A percentile compares a stretch with the other conserved stretches of the same genome.
Evolutionary conservation across 768 basidiomycete species (phyloP).

Genomic region (Leccinellum luteum): DNA sequence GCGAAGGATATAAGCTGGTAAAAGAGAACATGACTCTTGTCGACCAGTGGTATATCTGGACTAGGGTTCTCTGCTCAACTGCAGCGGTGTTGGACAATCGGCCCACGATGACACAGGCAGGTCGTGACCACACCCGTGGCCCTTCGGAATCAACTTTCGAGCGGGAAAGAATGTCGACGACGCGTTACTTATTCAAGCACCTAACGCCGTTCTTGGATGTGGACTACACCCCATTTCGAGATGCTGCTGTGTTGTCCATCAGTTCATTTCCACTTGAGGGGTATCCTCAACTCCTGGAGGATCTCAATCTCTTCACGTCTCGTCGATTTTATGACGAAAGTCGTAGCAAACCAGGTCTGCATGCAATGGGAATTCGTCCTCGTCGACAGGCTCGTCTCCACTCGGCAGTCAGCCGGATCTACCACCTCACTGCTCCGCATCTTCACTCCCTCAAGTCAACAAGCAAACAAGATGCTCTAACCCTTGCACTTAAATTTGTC

Average conservation of each 20-base stretch:
- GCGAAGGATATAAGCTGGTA: constrained; percentile 50
- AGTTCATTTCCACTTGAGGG: constrained; percentile 78
- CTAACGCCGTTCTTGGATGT: constrained; percentile 86
- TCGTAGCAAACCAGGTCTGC: constrained; percentile 45
- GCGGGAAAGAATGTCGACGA: constrained; percentile 78
- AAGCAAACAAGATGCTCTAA: constrained; percentile 68
- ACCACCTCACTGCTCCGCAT: constrained; percentile 77
- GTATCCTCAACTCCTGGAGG: constrained; percentile 81
- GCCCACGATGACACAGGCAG: constrained; percentile 49
- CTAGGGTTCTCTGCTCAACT: constrained; percentile 83
- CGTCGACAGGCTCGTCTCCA: constrained; percentile 77
- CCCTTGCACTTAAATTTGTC: constrained; percentile 83
- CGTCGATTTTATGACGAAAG: constrained; percentile 79
- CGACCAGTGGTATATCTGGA: constrained; percentile 83
- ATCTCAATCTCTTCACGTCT: constrained; percentile 74
- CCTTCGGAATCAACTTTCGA: constrained; percentile 76
- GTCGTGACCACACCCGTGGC: constrained; percentile 65
- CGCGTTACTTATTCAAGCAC: constrained; percentile 79
- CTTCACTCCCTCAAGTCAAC: constrained; percentile 68
- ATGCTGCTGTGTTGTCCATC: constrained; percentile 84
- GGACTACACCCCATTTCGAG: constrained; percentile 79
- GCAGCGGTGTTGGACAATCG: constrained; percentile 64
- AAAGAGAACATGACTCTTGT: constrained; percentile 57
- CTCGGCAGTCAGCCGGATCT: constrained; percentile 86
- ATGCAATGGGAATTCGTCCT: constrained; percentile 50